These are phyloP conservation scores for Camellia granthamiana DNA, from an alignment of 148 eudicot species.

Conservation along the genomic window DNA sequence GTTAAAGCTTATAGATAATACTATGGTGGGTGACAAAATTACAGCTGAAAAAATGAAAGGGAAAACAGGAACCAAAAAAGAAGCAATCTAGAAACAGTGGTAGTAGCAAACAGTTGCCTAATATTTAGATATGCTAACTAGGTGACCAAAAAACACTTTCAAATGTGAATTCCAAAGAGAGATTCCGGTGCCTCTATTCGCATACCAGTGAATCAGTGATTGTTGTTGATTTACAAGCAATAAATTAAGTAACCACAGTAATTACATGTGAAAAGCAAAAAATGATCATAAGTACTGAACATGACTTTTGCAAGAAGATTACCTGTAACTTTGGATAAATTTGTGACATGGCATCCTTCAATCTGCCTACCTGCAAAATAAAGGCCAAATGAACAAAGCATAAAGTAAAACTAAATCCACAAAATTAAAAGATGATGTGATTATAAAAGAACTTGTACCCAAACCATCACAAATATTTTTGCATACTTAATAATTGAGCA, in stretches of 20 bases:
- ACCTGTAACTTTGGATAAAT: slow-evolving; percentile 90
- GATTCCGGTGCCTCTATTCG: neutral
- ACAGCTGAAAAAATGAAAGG: too few species aligned
- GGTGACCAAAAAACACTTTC: neutral
- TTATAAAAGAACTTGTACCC: neutral
- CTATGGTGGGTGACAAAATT: neutral
- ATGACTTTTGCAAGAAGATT: slow-evolving; percentile 3
- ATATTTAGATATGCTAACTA: neutral
- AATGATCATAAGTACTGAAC: slow-evolving; percentile 8
- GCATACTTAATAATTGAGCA: neutral
- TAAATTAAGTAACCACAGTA: neutral
- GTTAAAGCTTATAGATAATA: neutral
- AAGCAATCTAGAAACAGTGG: neutral
- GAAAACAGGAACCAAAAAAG: too few species aligned
- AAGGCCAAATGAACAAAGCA: neutral
- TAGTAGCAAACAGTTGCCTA: neutral
- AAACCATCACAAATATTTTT: neutral
- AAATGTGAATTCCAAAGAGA: neutral
- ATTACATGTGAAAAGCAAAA: slow-evolving; percentile 3
- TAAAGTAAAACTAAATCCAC: neutral
- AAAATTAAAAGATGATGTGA: neutral
- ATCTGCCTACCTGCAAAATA: slow-evolving; percentile 57
- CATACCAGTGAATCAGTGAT: neutral
- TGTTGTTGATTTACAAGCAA: neutral
- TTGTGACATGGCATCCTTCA: slow-evolving; percentile 85